Evolutionary conservation across 192 early-diverging fungal genomes (phyloP).

Genomic region (Coemansia sp.): DNA sequence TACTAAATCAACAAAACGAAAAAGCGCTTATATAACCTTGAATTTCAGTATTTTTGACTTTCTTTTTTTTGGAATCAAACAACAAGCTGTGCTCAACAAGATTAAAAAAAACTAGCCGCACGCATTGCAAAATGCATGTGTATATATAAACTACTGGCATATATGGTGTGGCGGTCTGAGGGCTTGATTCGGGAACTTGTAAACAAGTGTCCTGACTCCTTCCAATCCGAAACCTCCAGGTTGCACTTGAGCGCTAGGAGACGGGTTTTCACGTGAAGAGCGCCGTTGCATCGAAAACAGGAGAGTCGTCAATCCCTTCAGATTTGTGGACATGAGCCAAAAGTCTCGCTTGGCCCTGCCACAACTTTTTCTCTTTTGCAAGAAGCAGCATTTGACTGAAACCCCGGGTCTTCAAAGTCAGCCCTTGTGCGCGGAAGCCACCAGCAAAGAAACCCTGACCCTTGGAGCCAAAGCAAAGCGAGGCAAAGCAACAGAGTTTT

Average conservation of each 20-base stretch:
- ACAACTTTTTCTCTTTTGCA: not conserved
- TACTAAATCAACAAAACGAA: constrained; percentile 5
- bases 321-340: not conserved
- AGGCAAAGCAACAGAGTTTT: not conserved
- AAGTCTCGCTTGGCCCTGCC: not conserved
- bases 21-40: no score
- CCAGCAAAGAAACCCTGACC: not conserved
- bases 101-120: no score
- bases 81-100: no score
- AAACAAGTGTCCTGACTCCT: not conserved
- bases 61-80: not conserved
- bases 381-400: not conserved
- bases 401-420: not conserved
- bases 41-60: not conserved
- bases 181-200: not conserved
- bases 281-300: not conserved
- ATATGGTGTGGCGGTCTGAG: no score
- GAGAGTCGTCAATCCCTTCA: not conserved
- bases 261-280: not conserved
- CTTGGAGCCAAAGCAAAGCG: not conserved
- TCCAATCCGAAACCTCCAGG: not conserved
- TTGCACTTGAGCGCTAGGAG: not conserved
- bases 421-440: not conserved
- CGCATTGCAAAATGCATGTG: not conserved
- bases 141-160: not conserved